Evolutionary conservation across 1,284 basidiomycete genomes (phyloP).

Genomic region (Vanrija sp.): DNA sequence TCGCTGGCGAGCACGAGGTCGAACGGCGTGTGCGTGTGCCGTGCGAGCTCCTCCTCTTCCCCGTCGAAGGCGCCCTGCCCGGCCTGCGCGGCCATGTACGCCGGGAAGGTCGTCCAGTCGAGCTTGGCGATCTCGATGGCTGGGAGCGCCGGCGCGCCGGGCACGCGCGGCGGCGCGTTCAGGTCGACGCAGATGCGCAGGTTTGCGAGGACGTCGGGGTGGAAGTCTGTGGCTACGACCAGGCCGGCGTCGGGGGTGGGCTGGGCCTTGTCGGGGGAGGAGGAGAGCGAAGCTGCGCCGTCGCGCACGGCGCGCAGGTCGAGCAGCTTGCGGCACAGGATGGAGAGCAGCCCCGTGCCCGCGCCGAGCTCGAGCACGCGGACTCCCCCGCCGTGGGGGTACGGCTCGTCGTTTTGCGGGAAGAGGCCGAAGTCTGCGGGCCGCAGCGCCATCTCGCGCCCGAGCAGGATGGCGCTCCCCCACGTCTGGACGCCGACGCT

Average conservation of each 20-base stretch:
- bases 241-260: conserved; percentile 24
- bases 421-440: conserved; percentile 51
- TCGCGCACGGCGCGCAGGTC: conserved; percentile 40
- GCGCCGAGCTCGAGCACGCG: conserved; percentile 78
- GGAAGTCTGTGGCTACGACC: conserved; percentile 74
- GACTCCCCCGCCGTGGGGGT: conserved; percentile 34
- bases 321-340: conserved; percentile 60
- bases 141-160: conserved; percentile 2
- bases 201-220: conserved; percentile 69
- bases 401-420: background rate
- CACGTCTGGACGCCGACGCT: conserved; percentile 86
- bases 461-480: conserved; percentile 78
- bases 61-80: conserved; percentile 8
- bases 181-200: conserved; percentile 61
- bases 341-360: conserved; percentile 75
- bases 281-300: background rate
- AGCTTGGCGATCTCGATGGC: conserved; percentile 54
- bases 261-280: background rate
- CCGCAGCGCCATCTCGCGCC: conserved; percentile 65
- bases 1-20: conserved; percentile 47
- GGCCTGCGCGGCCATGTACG: conserved; percentile 18
- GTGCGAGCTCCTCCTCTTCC: conserved; percentile 18
- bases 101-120: conserved; percentile 65
- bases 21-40: conserved; percentile 29
- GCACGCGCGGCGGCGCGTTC: conserved; percentile 54